These are phyloP conservation scores for Zoysia matrella DNA, from an alignment of 202 grass and related monocot genomes.

Conservation along the genomic window DNA sequence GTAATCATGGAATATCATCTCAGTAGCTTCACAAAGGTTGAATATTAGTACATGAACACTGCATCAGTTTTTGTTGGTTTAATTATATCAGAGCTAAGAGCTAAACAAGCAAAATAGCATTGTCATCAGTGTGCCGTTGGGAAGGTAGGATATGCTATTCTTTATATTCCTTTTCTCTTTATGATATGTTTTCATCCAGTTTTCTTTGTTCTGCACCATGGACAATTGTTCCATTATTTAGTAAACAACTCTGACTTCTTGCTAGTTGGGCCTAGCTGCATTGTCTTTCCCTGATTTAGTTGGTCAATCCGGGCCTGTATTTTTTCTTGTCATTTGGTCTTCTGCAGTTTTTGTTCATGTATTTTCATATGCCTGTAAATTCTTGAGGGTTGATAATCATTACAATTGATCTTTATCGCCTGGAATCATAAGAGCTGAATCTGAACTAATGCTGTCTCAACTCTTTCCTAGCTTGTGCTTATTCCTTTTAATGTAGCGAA, in stretches of 20 bases:
- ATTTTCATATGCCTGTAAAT: constrained; percentile 4
- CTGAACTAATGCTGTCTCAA: background rate
- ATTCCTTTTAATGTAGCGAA: constrained; percentile 31
- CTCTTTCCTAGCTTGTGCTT: background rate
- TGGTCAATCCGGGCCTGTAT: background rate
- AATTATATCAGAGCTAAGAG: background rate
- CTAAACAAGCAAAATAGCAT: background rate
- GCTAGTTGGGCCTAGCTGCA: background rate
- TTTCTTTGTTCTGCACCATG: background rate
- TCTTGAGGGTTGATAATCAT: background rate
- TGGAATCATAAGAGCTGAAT: background rate
- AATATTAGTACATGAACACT: constrained; percentile 8
- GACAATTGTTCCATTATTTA: background rate
- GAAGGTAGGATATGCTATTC: background rate
- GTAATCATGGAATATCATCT: constrained; percentile 5
- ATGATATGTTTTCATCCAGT: background rate
- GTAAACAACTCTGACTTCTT: background rate
- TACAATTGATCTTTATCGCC: constrained; percentile 3
- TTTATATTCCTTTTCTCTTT: background rate
- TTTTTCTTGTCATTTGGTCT: background rate
- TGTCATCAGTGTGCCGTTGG: background rate
- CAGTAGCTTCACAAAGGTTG: background rate
- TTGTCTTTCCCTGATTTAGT: background rate
- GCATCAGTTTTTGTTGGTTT: background rate
- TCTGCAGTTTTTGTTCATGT: constrained; percentile 4